Percentiles rank a stretch among this genome's conserved stretches.
Evolutionary conservation across 2,329 filamentous ascomycete genomes (phyloP).

Genomic region (Xylaria digitata): DNA sequence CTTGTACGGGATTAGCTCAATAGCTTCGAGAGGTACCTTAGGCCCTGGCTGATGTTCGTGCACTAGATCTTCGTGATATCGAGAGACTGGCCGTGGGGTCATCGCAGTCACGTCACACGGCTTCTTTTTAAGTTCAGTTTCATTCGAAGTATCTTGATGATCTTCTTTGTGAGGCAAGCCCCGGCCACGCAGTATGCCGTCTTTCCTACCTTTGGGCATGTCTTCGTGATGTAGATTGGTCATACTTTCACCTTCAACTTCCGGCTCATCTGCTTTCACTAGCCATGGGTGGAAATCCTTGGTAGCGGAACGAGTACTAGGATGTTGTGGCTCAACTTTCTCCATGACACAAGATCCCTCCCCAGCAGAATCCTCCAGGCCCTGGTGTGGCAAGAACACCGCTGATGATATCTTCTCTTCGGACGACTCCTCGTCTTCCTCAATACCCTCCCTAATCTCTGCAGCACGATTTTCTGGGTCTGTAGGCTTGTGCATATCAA

Average conservation of each 20-base stretch:
- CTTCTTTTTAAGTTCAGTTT: constrained; percentile 53
- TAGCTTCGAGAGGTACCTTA: constrained; percentile 81
- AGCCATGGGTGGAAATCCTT: constrained; percentile 64
- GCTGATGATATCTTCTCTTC: constrained; percentile 90
- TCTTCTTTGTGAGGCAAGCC: constrained; percentile 52
- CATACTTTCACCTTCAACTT: constrained; percentile 50
- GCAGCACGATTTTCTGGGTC: constrained; percentile 54
- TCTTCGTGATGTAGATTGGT: constrained; percentile 53
- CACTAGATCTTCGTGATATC: constrained; percentile 60
- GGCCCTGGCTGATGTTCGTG: constrained; percentile 64
- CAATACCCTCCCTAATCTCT: constrained; percentile 54
- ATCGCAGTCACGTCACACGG: constrained; percentile 51
- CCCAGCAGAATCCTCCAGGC: constrained; percentile 56
- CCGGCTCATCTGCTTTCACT: constrained; percentile 67
- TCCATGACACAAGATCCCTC: constrained; percentile 45
- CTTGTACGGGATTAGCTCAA: constrained; percentile 95
- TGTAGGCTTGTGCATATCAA: constrained; percentile 46
- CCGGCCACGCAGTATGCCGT: constrained; percentile 42
- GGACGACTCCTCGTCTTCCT: constrained; percentile 72
- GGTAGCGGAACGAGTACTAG: constrained; percentile 46
- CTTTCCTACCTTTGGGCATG: constrained; percentile 43
- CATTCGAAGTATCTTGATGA: constrained; percentile 58
- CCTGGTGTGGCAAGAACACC: constrained; percentile 82
- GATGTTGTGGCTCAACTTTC: constrained; percentile 47
- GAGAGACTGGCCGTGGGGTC: constrained; percentile 54